A percentile compares a stretch with the other conserved stretches of the same genome.
Conservation (phyloP, 768 basidiomycete species). For the Leucocoprinus sp. region DNA sequence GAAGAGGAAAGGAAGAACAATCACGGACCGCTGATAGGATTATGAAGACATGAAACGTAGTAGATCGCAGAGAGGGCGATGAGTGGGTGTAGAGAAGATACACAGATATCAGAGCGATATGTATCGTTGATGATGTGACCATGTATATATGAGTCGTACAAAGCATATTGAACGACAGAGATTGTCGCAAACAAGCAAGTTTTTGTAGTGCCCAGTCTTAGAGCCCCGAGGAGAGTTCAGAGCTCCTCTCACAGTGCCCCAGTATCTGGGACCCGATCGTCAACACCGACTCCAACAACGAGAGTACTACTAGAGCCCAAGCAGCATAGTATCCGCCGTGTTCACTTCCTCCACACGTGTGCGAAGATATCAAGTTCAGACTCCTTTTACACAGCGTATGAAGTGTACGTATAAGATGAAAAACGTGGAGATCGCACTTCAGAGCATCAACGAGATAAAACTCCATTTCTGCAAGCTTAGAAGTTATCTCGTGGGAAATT, state of each 20-base stretch:
- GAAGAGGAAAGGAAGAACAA: constrained; percentile 5
- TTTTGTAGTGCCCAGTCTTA: constrained; percentile 79
- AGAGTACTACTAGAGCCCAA: constrained; percentile 8
- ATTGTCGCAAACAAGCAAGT: too few relatives aligned
- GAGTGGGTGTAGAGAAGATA: constrained; percentile 92
- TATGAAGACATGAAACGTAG: constrained; percentile 72
- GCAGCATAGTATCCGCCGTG: constrained; percentile 3
- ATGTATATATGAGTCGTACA: too few relatives aligned
- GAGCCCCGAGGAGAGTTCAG: constrained; percentile 68
- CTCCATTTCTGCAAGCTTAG: too few relatives aligned
- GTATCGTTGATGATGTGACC: constrained; percentile 89
- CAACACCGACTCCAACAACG: constrained; percentile 36
- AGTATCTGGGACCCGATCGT: constrained; percentile 61
- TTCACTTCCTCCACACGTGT: constrained; percentile 35
- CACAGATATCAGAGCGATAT: constrained; percentile 85
- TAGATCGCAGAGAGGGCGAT: constrained; percentile 91
- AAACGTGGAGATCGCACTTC: constrained; percentile 88
- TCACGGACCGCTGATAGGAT: constrained; percentile 45
- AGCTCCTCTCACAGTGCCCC: constrained; percentile 74
- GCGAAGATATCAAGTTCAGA: constrained; percentile 15
- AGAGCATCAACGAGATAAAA: too few relatives aligned
- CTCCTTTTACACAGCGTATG: constrained; percentile 66
- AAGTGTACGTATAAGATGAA: constrained; percentile 92
- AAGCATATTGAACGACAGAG: too few relatives aligned
- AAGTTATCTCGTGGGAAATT: too few relatives aligned